A percentile compares a stretch with the other conserved stretches of the same genome.
Conservation (phyloP, 805 yeast species). For the Lachancea meyersii region DNA sequence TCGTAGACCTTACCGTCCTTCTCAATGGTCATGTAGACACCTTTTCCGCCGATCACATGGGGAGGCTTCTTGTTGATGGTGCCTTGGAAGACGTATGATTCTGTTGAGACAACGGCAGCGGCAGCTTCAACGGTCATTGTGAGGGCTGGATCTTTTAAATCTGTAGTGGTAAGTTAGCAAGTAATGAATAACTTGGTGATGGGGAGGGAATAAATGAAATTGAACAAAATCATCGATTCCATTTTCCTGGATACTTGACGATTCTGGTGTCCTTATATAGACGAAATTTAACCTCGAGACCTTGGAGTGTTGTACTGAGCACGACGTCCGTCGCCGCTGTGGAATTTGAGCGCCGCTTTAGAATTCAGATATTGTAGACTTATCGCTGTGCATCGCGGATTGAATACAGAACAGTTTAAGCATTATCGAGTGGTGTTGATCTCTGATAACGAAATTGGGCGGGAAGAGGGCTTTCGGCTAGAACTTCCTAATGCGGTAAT, state of each 20-base stretch:
- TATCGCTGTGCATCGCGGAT: not conserved
- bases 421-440: no score
- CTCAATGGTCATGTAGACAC: constrained; percentile 37
- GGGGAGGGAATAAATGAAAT: no score
- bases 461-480: no score
- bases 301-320: no score
- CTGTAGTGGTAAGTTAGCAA: no score
- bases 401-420: no score
- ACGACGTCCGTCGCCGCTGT: not conserved
- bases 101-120: constrained; percentile 25
- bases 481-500: no score
- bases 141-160: not conserved
- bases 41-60: constrained; percentile 39
- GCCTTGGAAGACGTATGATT: constrained; percentile 42
- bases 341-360: not conserved
- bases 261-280: no score
- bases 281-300: no score
- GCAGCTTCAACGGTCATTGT: not conserved
- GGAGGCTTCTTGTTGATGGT: constrained; percentile 35
- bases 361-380: not conserved
- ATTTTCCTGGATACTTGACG: no score
- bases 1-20: constrained; percentile 36
- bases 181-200: no score
- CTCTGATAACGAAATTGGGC: not conserved
- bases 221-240: no score